phyloP scores from a whole-genome alignment of 2,329 filamentous ascomycete genomes.

The Seiridium unicorne region DNA sequence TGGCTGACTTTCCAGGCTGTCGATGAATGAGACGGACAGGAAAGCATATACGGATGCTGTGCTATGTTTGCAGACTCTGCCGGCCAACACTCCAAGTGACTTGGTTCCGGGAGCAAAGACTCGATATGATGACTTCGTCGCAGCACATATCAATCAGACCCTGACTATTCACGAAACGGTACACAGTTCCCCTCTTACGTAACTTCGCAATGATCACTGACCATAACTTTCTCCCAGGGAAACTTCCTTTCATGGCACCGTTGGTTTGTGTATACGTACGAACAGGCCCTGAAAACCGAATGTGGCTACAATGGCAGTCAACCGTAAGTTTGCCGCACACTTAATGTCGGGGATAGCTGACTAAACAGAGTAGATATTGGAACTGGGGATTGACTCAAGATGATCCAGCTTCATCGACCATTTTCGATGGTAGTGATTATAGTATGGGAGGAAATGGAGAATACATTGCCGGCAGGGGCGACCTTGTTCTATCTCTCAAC shows the following conservation, averaged over 20 bases:
- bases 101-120: conserved; percentile 1
- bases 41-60: conserved; percentile 7
- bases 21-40: neutral
- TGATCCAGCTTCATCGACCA: conserved; percentile 24
- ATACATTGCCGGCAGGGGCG: conserved; percentile 1
- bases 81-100: neutral
- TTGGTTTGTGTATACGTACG: conserved; percentile 8
- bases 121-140: conserved; percentile 18
- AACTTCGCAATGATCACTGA: neutral
- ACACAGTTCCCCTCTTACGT: conserved; percentile 5
- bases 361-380: conserved; percentile 33
- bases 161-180: conserved; percentile 30
- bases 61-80: neutral
- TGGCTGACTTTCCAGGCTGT: neutral
- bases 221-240: conserved; percentile 9
- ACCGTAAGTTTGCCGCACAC: neutral
- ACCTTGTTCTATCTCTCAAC: neutral
- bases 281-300: conserved; percentile 33
- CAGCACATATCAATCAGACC: conserved; percentile 33
- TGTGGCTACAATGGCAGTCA: conserved; percentile 32
- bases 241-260: conserved; percentile 14
- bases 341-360: neutral
- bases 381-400: conserved; percentile 31
- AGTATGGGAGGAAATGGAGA: conserved; percentile 31
- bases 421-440: conserved; percentile 35